Evolutionary conservation across 768 basidiomycete species (phyloP).

Genomic region (Leccinellum rugosiceps): DNA sequence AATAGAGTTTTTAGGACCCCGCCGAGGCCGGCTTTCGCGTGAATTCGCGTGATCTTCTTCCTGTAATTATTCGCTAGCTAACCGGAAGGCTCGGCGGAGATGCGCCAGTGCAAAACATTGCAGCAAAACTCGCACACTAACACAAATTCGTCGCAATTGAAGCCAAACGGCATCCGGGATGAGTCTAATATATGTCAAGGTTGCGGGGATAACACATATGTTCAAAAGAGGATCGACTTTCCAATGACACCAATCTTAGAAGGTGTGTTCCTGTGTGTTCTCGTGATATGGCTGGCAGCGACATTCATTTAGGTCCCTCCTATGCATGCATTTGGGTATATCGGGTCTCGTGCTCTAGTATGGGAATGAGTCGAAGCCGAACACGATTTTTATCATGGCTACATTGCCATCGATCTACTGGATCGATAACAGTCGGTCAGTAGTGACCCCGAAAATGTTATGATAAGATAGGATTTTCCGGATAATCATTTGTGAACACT

Average conservation of each 20-base stretch:
- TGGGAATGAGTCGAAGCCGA: neutral
- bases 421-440: neutral
- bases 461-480: neutral
- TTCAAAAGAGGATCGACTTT: neutral
- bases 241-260: neutral
- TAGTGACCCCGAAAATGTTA: neutral
- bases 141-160: conserved; percentile 5
- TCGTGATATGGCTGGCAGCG: conserved; percentile 6
- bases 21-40: conserved; percentile 8
- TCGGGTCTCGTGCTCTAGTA: neutral
- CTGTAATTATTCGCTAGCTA: conserved; percentile 1
- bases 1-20: conserved; percentile 33
- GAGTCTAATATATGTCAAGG: neutral
- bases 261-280: conserved; percentile 4
- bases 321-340: conserved; percentile 1
- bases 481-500: neutral
- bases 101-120: neutral
- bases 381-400: neutral
- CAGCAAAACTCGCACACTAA: neutral
- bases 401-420: neutral
- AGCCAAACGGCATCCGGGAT: neutral
- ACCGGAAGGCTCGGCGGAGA: neutral
- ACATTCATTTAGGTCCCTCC: neutral
- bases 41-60: neutral
- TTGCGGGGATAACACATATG: conserved; percentile 2